phyloP scores from a whole-genome alignment of 495 filamentous ascomycete genomes.

The Penicillium goetzii region DNA sequence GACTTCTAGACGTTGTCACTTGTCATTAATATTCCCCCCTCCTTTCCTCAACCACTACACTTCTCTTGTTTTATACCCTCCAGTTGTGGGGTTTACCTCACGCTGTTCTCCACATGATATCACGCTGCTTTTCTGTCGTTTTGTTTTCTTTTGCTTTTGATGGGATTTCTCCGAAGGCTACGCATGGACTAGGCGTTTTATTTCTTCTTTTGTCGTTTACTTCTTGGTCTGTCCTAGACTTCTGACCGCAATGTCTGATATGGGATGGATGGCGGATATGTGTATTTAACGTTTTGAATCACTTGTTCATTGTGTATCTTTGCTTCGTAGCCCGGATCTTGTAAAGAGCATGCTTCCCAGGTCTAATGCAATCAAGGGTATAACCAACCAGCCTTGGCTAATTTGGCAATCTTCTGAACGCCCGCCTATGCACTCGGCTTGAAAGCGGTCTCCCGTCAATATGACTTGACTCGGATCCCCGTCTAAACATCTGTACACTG shows the following conservation, averaged over 20 bases:
- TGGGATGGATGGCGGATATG: slow-evolving; percentile 33
- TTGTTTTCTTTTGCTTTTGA: slow-evolving; percentile 39
- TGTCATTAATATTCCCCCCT: slow-evolving; percentile 2
- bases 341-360: background rate
- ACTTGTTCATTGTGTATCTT: slow-evolving; percentile 22
- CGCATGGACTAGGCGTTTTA: slow-evolving; percentile 50
- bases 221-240: slow-evolving; percentile 26
- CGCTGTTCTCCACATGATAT: slow-evolving; percentile 31
- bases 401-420: background rate
- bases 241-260: slow-evolving; percentile 25
- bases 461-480: background rate
- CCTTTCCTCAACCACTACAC: slow-evolving; percentile 31
- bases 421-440: background rate
- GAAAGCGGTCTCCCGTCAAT: background rate
- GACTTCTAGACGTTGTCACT: slow-evolving; percentile 73
- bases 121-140: slow-evolving; percentile 28
- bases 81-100: slow-evolving; percentile 17
- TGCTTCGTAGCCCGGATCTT: background rate
- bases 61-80: slow-evolving; percentile 38
- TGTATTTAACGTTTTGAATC: slow-evolving; percentile 37
- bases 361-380: background rate
- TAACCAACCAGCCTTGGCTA: background rate
- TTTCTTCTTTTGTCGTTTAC: slow-evolving; percentile 24
- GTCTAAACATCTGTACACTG: background rate
- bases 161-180: slow-evolving; percentile 37